A percentile compares a stretch with the other conserved stretches of the same genome.
These are phyloP conservation scores for Neurospora sp. DNA, from an alignment of 2,329 filamentous ascomycete species.

Conservation along the genomic window DNA sequence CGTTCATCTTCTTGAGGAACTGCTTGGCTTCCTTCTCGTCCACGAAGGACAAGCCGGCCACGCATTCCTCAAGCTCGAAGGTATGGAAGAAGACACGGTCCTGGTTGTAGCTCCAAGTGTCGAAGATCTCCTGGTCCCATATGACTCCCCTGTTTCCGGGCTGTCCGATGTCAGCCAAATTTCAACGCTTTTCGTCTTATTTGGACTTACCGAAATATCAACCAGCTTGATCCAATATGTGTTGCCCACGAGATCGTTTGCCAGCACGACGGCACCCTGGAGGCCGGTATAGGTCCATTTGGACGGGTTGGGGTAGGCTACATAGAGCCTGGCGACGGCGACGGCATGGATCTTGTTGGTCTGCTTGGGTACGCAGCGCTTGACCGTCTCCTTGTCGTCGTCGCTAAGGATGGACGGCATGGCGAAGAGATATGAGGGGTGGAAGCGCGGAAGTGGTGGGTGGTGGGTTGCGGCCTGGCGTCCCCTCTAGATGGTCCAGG, in stretches of 20 bases:
- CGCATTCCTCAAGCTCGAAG: conserved; percentile 88
- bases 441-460: neutral
- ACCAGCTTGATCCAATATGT: conserved; percentile 98
- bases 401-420: conserved; percentile 70
- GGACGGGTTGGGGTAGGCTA: conserved; percentile 76
- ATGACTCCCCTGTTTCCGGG: conserved; percentile 74
- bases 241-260: conserved; percentile 88
- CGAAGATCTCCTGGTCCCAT: conserved; percentile 97
- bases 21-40: conserved; percentile 97
- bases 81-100: conserved; percentile 96
- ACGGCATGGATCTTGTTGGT: conserved; percentile 97
- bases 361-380: conserved; percentile 84
- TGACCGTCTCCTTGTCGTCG: conserved; percentile 93
- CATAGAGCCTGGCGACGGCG: conserved; percentile 84
- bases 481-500: conserved; percentile 2
- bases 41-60: conserved; percentile 82
- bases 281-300: conserved; percentile 93
- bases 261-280: conserved; percentile 83
- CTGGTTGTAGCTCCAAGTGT: conserved; percentile 89
- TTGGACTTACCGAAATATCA: conserved; percentile 71
- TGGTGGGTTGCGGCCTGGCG: neutral
- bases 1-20: conserved; percentile 96
- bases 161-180: conserved; percentile 31
- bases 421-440: neutral
- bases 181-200: neutral